These are phyloP conservation scores for Klebsormidium nitens DNA, from an alignment of 139 green algal genomes.

Conservation along the genomic window DNA sequence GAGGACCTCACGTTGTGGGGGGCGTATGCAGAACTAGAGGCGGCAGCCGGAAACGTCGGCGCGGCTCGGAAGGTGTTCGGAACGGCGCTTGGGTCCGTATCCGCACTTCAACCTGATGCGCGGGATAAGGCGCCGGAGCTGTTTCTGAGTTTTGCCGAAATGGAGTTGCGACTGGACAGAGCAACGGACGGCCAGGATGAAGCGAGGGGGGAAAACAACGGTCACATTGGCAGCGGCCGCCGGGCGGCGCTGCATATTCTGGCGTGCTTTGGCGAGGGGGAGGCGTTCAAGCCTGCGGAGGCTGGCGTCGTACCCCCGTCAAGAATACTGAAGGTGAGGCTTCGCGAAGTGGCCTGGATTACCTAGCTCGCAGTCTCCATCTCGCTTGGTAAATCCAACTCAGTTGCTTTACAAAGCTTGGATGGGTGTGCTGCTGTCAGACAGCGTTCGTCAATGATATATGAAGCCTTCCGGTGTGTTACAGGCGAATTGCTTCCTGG, in stretches of 20 bases:
- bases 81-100: constrained; percentile 7
- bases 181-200: background rate
- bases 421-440: background rate
- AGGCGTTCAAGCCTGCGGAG: background rate
- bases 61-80: constrained; percentile 23
- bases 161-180: constrained; percentile 1
- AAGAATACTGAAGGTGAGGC: background rate
- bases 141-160: constrained; percentile 25
- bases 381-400: no score
- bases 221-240: background rate
- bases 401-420: no score
- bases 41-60: constrained; percentile 9
- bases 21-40: constrained; percentile 20
- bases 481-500: no score
- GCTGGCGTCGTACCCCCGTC: background rate
- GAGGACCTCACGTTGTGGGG: constrained; percentile 32
- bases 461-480: no score
- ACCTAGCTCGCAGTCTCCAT: background rate
- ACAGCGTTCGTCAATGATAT: constrained; percentile 8
- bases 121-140: background rate
- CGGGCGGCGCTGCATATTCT: constrained; percentile 8
- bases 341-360: background rate
- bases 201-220: background rate
- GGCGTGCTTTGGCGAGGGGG: background rate
- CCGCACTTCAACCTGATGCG: background rate